Base-by-base conservation (phyloP, 2,329 filamentous ascomycete species). In the Colletotrichum simmondsii region DNA sequence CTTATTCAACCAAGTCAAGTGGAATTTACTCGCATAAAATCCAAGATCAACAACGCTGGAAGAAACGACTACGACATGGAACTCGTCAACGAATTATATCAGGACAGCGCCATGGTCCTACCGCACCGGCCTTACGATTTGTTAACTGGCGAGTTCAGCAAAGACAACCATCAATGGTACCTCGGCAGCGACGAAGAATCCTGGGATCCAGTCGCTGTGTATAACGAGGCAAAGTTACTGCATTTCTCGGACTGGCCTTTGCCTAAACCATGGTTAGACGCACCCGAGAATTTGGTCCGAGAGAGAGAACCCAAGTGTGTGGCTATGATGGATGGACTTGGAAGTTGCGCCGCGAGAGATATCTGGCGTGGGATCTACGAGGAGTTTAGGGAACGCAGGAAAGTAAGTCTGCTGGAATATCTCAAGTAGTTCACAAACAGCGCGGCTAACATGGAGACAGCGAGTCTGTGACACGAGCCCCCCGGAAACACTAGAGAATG, bases 61-160 rank as follows among this genome's bases (percentile, higher is more conserved):
- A n/a, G 53, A 4, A 68, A 75, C 61, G 78, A 88, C 37, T 92
- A 89, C 76, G 92, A 94, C 77, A 93, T 93, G 91, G 91, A 93
- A 77, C 83, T 93, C 3, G 81, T 93, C 63, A 93, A 94, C 77
- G 81, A 87, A 11, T 86, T 91, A 24, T 93, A 91, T 77, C 84
- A 82, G 3, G 84, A 89, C 66, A 87, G 80, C 56, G 90, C 90
- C 7, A 79, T 92, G 78, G 86, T 93, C 28, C 82, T 93, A 1
- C 91, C 91, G 0, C 91, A 93, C 75, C 86, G 90, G 5, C 86
- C 86, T 3, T 92, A 92, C 77, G 88, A 88, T 19, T 81, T 93
- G 32, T 78, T 93, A 3, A 89, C 88, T 2, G 87, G 88, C 49
- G 91, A 92, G 78, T 92, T 93, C 76, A 85, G 89, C 5, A 78